Evolutionary conservation across 2,329 filamentous ascomycete genomes (phyloP).

Genomic region (Zymoseptoria tritici): DNA sequence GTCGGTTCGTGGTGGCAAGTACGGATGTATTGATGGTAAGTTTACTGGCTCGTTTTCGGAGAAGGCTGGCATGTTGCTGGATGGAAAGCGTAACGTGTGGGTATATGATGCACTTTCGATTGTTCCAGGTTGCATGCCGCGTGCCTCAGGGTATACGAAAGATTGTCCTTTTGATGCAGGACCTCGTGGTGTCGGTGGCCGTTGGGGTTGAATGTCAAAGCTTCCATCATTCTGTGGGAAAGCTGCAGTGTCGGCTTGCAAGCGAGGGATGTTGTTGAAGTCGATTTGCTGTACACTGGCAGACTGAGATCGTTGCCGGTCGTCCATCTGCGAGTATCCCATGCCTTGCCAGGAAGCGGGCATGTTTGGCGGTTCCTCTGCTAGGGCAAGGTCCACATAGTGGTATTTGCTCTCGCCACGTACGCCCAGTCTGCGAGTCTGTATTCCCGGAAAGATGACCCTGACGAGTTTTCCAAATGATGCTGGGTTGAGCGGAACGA

Average conservation of each 20-base stretch:
- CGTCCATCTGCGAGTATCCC: constrained; percentile 12
- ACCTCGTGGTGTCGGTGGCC: constrained; percentile 28
- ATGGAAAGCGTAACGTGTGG: constrained; percentile 57
- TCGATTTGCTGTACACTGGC: constrained; percentile 26
- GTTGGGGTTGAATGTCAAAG: constrained; percentile 25
- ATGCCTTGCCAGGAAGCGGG: constrained; percentile 17
- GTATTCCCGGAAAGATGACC: constrained; percentile 90
- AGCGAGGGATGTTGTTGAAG: constrained; percentile 37
- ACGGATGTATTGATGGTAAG: constrained; percentile 79
- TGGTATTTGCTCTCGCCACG: constrained; percentile 98
- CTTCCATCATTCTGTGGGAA: constrained; percentile 34
- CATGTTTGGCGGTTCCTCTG: constrained; percentile 34
- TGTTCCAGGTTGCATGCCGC: constrained; percentile 35
- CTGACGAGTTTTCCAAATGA: constrained; percentile 96
- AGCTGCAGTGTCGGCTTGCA: constrained; percentile 42
- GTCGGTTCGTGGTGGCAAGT: constrained; percentile 75
- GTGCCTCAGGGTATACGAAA: constrained; percentile 40
- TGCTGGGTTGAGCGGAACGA: constrained; percentile 90
- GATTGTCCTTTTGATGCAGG: constrained; percentile 38
- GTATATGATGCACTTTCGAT: constrained; percentile 47
- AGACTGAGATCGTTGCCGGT: constrained; percentile 26
- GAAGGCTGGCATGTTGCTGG: constrained; percentile 48
- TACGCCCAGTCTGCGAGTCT: constrained; percentile 84
- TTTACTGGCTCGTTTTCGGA: constrained; percentile 63
- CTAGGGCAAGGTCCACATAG: constrained; percentile 56